Percentiles rank a stretch among this genome's conserved stretches.
These are phyloP conservation scores for Helicocarpus griseus DNA, from an alignment of 2,329 filamentous ascomycete species.

Conservation along the genomic window DNA sequence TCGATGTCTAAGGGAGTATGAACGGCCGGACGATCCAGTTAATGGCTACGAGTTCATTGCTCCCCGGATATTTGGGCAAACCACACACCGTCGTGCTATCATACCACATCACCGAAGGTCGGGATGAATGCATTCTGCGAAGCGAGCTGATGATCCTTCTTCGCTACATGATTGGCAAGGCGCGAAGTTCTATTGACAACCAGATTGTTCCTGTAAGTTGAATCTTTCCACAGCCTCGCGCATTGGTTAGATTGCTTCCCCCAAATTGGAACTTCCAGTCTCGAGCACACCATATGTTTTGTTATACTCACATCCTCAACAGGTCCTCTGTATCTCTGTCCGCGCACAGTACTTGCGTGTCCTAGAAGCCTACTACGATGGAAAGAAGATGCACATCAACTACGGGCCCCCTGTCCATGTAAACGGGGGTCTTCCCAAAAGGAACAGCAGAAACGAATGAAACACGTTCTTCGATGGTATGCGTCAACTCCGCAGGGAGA, in stretches of 20 bases:
- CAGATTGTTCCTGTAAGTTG: not conserved
- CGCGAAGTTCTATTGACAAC: not conserved
- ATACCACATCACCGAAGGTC: not conserved
- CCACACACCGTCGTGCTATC: not conserved
- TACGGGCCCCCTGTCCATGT: not conserved
- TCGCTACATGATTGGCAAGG: not conserved
- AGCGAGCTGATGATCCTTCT: slow-evolving; percentile 3
- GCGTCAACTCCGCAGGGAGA: not conserved
- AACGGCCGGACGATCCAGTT: not conserved
- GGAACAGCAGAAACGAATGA: not conserved
- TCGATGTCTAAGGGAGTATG: not conserved
- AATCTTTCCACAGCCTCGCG: not conserved
- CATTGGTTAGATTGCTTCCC: too few relatives aligned
- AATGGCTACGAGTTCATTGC: not conserved
- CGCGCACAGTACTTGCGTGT: not conserved
- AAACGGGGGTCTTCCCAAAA: not conserved
- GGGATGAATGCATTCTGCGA: not conserved
- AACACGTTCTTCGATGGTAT: not conserved
- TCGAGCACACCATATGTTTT: not conserved
- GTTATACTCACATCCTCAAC: not conserved
- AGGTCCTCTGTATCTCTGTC: not conserved
- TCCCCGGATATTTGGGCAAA: not conserved
- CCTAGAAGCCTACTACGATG: not conserved
- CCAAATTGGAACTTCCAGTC: too few relatives aligned
- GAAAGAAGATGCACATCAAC: not conserved